These are phyloP conservation scores for Moesziomyces parantarcticus DNA, from an alignment of 1,284 basidiomycete genomes.

Conservation along the genomic window DNA sequence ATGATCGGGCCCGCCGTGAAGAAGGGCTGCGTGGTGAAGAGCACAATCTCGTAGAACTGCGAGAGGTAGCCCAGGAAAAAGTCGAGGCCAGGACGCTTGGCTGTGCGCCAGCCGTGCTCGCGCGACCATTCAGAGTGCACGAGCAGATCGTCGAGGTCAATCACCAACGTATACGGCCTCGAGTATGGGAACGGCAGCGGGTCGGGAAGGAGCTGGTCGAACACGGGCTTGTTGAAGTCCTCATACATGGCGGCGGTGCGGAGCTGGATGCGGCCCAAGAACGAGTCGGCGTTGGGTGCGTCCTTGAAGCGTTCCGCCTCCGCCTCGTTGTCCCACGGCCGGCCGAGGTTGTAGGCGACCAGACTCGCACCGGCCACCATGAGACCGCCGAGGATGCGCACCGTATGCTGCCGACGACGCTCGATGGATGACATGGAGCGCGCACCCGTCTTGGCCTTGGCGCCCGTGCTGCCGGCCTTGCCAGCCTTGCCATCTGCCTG, in stretches of 20 bases:
- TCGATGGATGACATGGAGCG: slow-evolving; percentile 67
- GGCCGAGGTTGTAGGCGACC: slow-evolving; percentile 60
- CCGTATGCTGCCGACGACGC: slow-evolving; percentile 59
- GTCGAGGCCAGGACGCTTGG: slow-evolving; percentile 87
- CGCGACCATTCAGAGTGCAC: slow-evolving; percentile 84
- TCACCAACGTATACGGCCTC: slow-evolving; percentile 89
- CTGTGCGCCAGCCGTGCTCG: slow-evolving; percentile 70
- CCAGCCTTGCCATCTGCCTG: slow-evolving; percentile 5
- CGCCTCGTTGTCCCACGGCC: slow-evolving; percentile 65
- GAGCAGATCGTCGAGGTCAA: slow-evolving; percentile 92
- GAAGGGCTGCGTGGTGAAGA: slow-evolving; percentile 90
- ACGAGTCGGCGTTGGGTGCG: slow-evolving; percentile 32
- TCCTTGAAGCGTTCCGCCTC: slow-evolving; percentile 55
- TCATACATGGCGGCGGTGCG: slow-evolving; percentile 54
- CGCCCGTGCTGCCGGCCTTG: slow-evolving; percentile 56
- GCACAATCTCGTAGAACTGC: slow-evolving; percentile 96
- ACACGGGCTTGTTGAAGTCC: slow-evolving; percentile 74
- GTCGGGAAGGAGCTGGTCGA: slow-evolving; percentile 89
- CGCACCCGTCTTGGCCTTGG: slow-evolving; percentile 64
- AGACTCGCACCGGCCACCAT: slow-evolving; percentile 49
- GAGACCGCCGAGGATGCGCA: slow-evolving; percentile 43
- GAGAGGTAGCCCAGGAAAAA: slow-evolving; percentile 97
- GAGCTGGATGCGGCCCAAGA: slow-evolving; percentile 60
- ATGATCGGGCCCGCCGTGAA: slow-evolving; percentile 90
- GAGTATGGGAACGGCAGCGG: slow-evolving; percentile 84